These are phyloP conservation scores for Dianthus caryophyllus DNA, from an alignment of 148 eudicot species.

Conservation along the genomic window DNA sequence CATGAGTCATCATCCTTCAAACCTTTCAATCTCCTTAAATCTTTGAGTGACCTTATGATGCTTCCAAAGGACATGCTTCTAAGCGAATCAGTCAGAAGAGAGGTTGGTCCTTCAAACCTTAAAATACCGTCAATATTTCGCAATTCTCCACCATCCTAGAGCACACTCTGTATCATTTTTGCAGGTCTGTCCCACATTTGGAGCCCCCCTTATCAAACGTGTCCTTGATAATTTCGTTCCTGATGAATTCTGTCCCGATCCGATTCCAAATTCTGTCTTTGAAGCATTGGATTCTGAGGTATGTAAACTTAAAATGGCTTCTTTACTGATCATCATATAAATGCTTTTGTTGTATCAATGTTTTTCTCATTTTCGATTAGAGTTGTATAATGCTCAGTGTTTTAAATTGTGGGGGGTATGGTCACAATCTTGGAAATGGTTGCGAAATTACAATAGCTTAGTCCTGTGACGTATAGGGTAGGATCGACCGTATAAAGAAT, in stretches of 20 bases:
- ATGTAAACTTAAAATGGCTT: constrained; percentile 10
- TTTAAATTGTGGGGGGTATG: too few relatives aligned
- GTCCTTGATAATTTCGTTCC: constrained; percentile 69
- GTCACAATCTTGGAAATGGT: too few relatives aligned
- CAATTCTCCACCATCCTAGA: not conserved
- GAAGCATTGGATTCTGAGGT: constrained; percentile 75
- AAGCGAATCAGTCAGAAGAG: constrained; percentile 59
- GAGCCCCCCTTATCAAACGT: constrained; percentile 60
- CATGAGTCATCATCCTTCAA: constrained; percentile 48
- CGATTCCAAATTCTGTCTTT: constrained; percentile 58
- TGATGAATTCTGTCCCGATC: constrained; percentile 87
- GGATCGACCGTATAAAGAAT: too few relatives aligned
- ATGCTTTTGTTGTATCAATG: not conserved
- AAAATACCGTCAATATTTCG: not conserved
- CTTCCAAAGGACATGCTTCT: constrained; percentile 98
- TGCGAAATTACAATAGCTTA: too few relatives aligned
- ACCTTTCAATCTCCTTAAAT: constrained; percentile 71
- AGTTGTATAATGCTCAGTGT: not conserved
- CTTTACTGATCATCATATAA: not conserved
- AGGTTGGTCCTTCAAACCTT: constrained; percentile 41
- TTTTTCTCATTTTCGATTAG: not conserved
- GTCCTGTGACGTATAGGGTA: too few relatives aligned
- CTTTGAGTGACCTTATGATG: constrained; percentile 97
- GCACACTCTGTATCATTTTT: not conserved
- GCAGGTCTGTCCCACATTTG: constrained; percentile 86